A percentile compares a stretch with the other conserved stretches of the same genome.
phyloP scores from a whole-genome alignment of 2,329 filamentous ascomycete species.

The Trichoderma cornu-damae region DNA sequence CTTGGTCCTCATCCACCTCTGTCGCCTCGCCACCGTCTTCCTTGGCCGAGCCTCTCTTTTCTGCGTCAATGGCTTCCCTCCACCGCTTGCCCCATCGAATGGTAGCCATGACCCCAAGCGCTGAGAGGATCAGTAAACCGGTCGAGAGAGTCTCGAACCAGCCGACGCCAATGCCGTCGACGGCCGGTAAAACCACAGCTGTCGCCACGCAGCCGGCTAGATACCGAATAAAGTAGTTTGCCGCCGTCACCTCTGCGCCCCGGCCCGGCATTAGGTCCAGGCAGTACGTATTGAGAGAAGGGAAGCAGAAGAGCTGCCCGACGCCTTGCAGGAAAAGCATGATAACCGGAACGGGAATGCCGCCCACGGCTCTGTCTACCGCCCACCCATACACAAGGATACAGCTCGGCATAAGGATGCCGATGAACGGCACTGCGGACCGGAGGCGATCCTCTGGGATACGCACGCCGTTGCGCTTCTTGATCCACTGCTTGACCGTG shows the following conservation, averaged over 20 bases:
- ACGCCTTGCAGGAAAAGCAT: slow-evolving; percentile 71
- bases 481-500: slow-evolving; percentile 60
- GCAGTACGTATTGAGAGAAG: slow-evolving; percentile 73
- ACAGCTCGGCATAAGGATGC: slow-evolving; percentile 52
- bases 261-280: slow-evolving; percentile 69
- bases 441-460: slow-evolving; percentile 65
- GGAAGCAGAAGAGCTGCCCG: slow-evolving; percentile 70
- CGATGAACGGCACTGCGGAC: slow-evolving; percentile 52
- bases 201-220: slow-evolving; percentile 66
- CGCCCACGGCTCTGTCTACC: slow-evolving; percentile 46
- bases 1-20: slow-evolving; percentile 5
- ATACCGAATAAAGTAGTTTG: slow-evolving; percentile 76
- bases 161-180: slow-evolving; percentile 70
- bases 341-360: slow-evolving; percentile 59
- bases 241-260: slow-evolving; percentile 69
- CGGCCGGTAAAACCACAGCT: slow-evolving; percentile 66
- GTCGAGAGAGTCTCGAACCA: slow-evolving; percentile 69
- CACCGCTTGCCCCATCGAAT: slow-evolving; percentile 39
- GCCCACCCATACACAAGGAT: slow-evolving; percentile 60
- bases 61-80: slow-evolving; percentile 34
- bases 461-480: slow-evolving; percentile 51
- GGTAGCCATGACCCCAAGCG: slow-evolving; percentile 34
- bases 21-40: slow-evolving; percentile 13
- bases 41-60: not conserved
- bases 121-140: slow-evolving; percentile 35